Evolutionary conservation across 805 yeast genomes (phyloP).

Genomic region (Blastobotrys robertii): DNA sequence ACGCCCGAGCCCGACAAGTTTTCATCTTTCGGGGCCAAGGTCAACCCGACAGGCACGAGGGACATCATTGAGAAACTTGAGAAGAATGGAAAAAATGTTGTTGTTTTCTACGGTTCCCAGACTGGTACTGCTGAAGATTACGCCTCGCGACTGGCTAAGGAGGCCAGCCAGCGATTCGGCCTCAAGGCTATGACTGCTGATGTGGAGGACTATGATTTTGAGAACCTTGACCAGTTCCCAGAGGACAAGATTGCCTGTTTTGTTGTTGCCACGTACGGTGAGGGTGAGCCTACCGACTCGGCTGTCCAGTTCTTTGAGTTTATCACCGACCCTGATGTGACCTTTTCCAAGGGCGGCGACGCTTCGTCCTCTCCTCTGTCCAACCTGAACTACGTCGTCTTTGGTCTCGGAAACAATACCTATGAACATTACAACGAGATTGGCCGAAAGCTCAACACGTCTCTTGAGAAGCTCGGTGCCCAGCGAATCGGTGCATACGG

Average conservation of each 20-base stretch:
- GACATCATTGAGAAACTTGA: conserved; percentile 32
- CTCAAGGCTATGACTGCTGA: conserved; percentile 79
- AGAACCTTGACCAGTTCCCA: conserved; percentile 57
- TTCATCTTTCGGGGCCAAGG: conserved; percentile 12
- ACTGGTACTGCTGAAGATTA: conserved; percentile 99
- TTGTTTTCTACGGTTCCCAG: conserved; percentile 87
- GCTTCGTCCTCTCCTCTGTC: conserved; percentile 31
- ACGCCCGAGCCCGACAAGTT: conserved; percentile 21
- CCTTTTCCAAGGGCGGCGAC: conserved; percentile 31
- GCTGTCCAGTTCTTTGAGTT: conserved; percentile 74
- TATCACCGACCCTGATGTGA: conserved; percentile 43
- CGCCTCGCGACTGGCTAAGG: conserved; percentile 83
- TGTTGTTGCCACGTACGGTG: conserved; percentile 90
- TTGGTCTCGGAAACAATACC: conserved; percentile 91
- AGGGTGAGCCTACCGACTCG: conserved; percentile 96
- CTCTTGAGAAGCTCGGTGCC: conserved; percentile 58
- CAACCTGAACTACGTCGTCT: conserved; percentile 58
- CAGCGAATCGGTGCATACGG: conserved; percentile 67
- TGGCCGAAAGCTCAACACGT: conserved; percentile 43
- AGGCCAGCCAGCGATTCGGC: conserved; percentile 71
- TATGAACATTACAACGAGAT: conserved; percentile 88
- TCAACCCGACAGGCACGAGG: conserved; percentile 18
- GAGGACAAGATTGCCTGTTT: conserved; percentile 55
- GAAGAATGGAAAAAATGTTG: conserved; percentile 58
- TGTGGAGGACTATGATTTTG: conserved; percentile 80